Evolutionary conservation across 192 early-diverging fungal genomes (phyloP).

Genomic region (Rhizophagus prolifer): DNA sequence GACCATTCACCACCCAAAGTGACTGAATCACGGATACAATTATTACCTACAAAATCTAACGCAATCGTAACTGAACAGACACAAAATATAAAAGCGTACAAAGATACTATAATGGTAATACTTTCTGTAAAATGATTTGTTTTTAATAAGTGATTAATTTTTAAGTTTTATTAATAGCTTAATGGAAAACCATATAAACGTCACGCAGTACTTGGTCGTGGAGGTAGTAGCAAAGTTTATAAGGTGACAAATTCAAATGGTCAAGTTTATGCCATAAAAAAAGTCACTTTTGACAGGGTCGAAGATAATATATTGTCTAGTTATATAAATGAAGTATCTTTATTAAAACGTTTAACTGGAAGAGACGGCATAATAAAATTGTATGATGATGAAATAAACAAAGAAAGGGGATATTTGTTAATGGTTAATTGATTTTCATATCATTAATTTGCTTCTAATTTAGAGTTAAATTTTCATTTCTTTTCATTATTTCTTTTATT

Average conservation of each 20-base stretch:
- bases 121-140: neutral
- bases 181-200: neutral
- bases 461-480: neutral
- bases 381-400: conserved; percentile 72
- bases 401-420: conserved; percentile 55
- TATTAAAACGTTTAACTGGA: conserved; percentile 66
- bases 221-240: conserved; percentile 89
- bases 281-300: conserved; percentile 68
- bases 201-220: conserved; percentile 64
- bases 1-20: neutral
- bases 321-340: conserved; percentile 82
- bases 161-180: neutral
- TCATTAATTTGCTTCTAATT: neutral
- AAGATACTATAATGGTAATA: neutral
- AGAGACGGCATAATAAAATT: conserved; percentile 78
- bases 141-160: neutral
- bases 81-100: neutral
- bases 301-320: conserved; percentile 66
- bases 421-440: conserved; percentile 54
- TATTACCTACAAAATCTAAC: neutral
- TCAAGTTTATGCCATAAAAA: conserved; percentile 79
- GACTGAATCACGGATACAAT: neutral
- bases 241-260: conserved; percentile 70
- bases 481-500: neutral
- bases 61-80: neutral